phyloP scores from a whole-genome alignment of 2,329 filamentous ascomycete species.

The Hypoxylon sp. region DNA sequence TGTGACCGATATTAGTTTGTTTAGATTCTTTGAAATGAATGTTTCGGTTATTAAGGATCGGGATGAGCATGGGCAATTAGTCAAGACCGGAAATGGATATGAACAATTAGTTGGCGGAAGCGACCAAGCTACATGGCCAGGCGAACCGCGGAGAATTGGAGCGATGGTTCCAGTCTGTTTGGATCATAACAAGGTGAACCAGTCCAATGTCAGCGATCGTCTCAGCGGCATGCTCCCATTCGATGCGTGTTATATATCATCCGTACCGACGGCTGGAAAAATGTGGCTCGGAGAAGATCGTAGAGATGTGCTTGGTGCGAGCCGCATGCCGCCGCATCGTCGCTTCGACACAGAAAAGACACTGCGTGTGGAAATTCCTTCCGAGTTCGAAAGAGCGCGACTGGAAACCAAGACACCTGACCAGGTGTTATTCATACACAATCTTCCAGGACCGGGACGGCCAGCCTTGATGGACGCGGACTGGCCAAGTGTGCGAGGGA shows the following conservation, averaged over 20 bases:
- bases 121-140: constrained; percentile 38
- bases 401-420: constrained; percentile 39
- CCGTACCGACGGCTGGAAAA: constrained; percentile 48
- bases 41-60: constrained; percentile 46
- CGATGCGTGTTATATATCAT: constrained; percentile 52
- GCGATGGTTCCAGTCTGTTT: constrained; percentile 45
- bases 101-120: constrained; percentile 43
- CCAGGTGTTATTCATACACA: constrained; percentile 42
- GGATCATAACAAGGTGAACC: constrained; percentile 7
- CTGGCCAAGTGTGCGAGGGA: constrained; percentile 28
- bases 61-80: too few species aligned
- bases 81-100: constrained; percentile 35
- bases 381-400: constrained; percentile 33
- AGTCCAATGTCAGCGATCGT: constrained; percentile 37
- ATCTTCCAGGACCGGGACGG: constrained; percentile 9
- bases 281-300: constrained; percentile 55
- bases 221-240: constrained; percentile 56
- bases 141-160: constrained; percentile 38
- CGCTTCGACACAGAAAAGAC: constrained; percentile 36
- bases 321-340: constrained; percentile 51
- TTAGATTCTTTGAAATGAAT: constrained; percentile 49
- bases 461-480: constrained; percentile 37
- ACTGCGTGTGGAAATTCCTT: constrained; percentile 37
- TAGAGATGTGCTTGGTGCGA: constrained; percentile 53
- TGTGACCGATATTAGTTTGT: constrained; percentile 24